A percentile compares a stretch with the other conserved stretches of the same genome.
Conservation (phyloP, 1,284 basidiomycete species). For the Pholiota adiposa region DNA sequence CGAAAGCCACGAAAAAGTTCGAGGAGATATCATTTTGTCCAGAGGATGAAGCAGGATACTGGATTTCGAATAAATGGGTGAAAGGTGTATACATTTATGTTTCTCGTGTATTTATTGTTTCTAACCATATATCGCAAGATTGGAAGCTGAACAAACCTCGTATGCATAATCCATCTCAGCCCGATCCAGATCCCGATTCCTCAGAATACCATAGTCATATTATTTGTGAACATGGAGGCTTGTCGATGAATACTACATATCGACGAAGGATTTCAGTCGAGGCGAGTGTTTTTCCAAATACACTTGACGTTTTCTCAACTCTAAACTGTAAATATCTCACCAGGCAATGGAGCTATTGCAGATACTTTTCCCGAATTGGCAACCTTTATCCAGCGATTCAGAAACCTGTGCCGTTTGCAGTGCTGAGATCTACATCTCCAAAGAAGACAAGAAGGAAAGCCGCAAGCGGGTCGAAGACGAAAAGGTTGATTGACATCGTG, state of each 20-base stretch:
- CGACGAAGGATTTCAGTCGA: constrained; percentile 64
- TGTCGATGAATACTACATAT: constrained; percentile 56
- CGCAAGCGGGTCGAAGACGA: constrained; percentile 72
- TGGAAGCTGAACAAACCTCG: constrained; percentile 73
- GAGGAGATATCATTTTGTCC: constrained; percentile 51
- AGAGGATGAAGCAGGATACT: constrained; percentile 54
- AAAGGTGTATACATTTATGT: constrained; percentile 52
- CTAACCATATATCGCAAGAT: constrained; percentile 45
- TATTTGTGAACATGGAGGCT: constrained; percentile 66
- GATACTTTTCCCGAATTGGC: constrained; percentile 67
- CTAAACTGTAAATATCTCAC: background rate
- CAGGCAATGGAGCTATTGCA: constrained; percentile 64
- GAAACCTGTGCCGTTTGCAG: constrained; percentile 67
- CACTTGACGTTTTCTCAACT: background rate
- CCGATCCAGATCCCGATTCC: constrained; percentile 70
- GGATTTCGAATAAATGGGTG: constrained; percentile 80
- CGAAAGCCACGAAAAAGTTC: constrained; percentile 57
- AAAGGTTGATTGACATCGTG: constrained; percentile 51
- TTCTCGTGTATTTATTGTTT: background rate
- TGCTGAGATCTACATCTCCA: constrained; percentile 54
- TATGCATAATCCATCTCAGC: constrained; percentile 62
- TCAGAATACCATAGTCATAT: constrained; percentile 61
- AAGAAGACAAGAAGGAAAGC: constrained; percentile 58
- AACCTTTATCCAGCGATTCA: constrained; percentile 50
- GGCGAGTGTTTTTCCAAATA: constrained; percentile 41